phyloP scores from a whole-genome alignment of 148 eudicot species.

The Amaranthus hypochondriacus region DNA sequence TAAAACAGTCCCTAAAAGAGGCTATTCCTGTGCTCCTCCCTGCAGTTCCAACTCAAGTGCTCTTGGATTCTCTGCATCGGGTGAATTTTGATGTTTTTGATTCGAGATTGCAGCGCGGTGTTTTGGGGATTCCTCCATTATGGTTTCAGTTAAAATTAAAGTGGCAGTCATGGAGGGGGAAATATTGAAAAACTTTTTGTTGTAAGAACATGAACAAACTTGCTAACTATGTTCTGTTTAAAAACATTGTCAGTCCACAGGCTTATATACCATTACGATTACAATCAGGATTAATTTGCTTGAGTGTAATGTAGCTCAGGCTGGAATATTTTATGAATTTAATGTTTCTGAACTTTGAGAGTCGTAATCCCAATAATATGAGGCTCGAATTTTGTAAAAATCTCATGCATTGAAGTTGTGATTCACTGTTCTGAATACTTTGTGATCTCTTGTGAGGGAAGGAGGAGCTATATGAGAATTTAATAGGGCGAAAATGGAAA shows the following conservation, averaged over 20 bases:
- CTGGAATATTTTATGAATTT: not conserved
- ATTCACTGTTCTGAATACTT: not conserved
- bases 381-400: not conserved
- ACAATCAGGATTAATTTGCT: not conserved
- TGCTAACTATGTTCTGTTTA: not conserved
- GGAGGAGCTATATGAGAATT: too few relatives aligned
- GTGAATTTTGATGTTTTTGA: slow-evolving; percentile 80
- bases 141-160: slow-evolving; percentile 83
- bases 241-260: not conserved
- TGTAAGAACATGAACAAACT: not conserved
- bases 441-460: not conserved
- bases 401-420: not conserved
- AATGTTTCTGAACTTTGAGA: not conserved
- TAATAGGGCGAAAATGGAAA: not conserved
- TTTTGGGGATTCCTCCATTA: slow-evolving; percentile 70
- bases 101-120: slow-evolving; percentile 64
- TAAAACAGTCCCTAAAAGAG: slow-evolving; percentile 54
- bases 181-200: slow-evolving; percentile 35
- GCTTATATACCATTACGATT: not conserved
- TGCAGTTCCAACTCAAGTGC: slow-evolving; percentile 75
- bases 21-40: slow-evolving; percentile 78
- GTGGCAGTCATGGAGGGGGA: slow-evolving; percentile 83
- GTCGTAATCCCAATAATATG: not conserved
- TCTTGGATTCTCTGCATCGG: slow-evolving; percentile 61
- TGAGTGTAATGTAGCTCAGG: not conserved